Evolutionary conservation across 2,329 filamentous ascomycete species (phyloP).

Genomic region (Hymenoscyphus infarciens): DNA sequence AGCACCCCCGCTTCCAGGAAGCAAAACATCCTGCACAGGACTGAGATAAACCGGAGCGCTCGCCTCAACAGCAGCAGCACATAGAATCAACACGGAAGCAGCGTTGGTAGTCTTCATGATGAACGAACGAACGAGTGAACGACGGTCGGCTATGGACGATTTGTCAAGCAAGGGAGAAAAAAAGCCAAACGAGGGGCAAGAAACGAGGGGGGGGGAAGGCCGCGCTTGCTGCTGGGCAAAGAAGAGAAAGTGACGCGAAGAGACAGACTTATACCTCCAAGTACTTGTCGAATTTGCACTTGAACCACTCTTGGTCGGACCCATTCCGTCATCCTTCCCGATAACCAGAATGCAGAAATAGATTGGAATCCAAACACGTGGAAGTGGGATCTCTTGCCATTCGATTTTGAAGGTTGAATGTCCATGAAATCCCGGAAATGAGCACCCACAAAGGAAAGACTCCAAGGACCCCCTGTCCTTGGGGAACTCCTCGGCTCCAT

Average conservation of each 20-base stretch:
- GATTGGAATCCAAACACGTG: background rate
- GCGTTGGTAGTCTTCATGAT: background rate
- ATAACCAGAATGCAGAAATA: background rate
- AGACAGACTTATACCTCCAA: background rate
- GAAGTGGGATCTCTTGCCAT: background rate
- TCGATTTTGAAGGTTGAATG: background rate
- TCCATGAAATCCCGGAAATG: background rate
- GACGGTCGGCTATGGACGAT: background rate
- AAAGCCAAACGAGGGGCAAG: background rate
- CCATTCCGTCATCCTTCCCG: background rate
- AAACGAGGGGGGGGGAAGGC: background rate
- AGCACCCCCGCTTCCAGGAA: constrained; percentile 35
- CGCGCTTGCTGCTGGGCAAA: background rate
- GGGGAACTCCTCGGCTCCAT: background rate
- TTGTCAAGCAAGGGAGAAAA: too few species aligned
- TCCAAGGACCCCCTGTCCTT: background rate
- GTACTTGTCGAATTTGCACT: background rate
- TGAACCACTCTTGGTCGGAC: background rate
- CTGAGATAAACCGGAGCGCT: constrained; percentile 19
- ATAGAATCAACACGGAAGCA: background rate
- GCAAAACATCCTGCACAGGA: constrained; percentile 35
- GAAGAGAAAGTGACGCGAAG: background rate
- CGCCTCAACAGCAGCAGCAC: background rate
- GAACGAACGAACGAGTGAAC: background rate
- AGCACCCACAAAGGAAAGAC: constrained; percentile 2